Conservation (phyloP, 148 eudicot species). For the Camellia japonica region DNA sequence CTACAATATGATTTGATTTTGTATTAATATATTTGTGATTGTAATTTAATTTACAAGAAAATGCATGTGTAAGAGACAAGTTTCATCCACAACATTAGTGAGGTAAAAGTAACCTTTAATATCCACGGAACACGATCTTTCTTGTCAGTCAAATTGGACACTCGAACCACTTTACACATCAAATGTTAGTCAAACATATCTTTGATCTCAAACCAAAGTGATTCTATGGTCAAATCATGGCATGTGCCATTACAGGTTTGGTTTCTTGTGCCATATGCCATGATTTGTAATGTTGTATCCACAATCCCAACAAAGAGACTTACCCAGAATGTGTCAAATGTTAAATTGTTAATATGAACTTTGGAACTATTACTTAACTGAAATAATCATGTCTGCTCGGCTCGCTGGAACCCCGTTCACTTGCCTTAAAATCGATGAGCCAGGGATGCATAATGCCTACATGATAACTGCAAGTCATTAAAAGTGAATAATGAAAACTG, state of each 20-base stretch:
- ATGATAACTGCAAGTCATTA: not conserved
- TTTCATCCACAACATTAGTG: not conserved
- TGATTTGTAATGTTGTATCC: no score
- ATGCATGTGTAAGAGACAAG: no score
- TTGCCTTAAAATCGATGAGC: slow-evolving; percentile 51
- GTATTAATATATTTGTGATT: not conserved
- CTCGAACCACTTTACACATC: not conserved
- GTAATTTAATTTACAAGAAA: not conserved
- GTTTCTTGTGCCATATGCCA: not conserved
- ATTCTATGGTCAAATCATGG: not conserved
- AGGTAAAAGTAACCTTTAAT: not conserved
- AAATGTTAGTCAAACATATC: slow-evolving; percentile 1
- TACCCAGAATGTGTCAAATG: not conserved
- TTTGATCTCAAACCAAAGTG: not conserved
- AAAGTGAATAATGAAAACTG: no score
- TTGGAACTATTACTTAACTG: slow-evolving; percentile 50
- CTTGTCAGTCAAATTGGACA: not conserved
- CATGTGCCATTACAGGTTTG: not conserved
- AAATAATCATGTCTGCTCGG: slow-evolving; percentile 93
- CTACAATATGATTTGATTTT: not conserved
- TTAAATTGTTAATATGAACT: not conserved
- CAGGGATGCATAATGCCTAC: slow-evolving; percentile 84
- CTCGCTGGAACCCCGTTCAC: slow-evolving; percentile 72
- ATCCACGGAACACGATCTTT: not conserved
- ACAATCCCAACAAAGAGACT: not conserved